Base-by-base conservation (phyloP, 2,329 filamentous ascomycete genomes). In the Rachicladosporium sp. region DNA sequence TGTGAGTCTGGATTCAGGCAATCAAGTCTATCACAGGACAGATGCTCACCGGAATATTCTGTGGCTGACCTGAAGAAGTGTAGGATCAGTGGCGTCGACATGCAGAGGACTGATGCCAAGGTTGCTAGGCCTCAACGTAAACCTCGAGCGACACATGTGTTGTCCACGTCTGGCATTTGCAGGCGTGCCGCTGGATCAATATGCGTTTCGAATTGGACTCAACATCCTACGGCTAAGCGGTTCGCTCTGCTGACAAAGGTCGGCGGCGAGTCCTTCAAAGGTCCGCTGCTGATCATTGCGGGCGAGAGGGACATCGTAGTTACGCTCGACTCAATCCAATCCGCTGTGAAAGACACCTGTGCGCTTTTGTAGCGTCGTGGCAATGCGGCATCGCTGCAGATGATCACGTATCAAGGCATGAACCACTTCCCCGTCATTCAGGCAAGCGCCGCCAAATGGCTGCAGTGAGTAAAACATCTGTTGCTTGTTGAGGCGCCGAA, bases 241-340 rank as follows among this genome's bases (percentile, higher is more conserved):
- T 62, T 53, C 36, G 43, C 46, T 1, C 43, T 52, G n/a, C 30
- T 58, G 1, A 47, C 47, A n/a, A 46, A 48, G 13, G 53, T 48
- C 9, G 61, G 60, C 1, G 50, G 56, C 2, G 54, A 50, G 32
- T 46, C 54, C 3, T 56, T 63, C 35, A 43, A 44, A 2, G 61
- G 58, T 0, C 63, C 61, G 4, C 37, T 66, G 45, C 48, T 65
- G 0, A 55, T 66, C 5, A 12, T 65, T 1, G 58, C 62, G 35
- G 63, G 62, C 37, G 48, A 43, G 23, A 42, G 33, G 5, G 54
- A 57, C 37, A 21, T 8, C 3, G 21, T 34, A 10, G 21, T 34
- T 2, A 15, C 33, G 11, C 21, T 19, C 10, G 33, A 34, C 1
- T 10, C 33, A 3, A 15, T 34, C 5, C n/a, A 19, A 15, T 11